Percentiles rank a stretch among this genome's conserved stretches.
Evolutionary conservation across 192 early-diverging fungal genomes (phyloP).

Genomic region (Fimicolochytrium jonesii): DNA sequence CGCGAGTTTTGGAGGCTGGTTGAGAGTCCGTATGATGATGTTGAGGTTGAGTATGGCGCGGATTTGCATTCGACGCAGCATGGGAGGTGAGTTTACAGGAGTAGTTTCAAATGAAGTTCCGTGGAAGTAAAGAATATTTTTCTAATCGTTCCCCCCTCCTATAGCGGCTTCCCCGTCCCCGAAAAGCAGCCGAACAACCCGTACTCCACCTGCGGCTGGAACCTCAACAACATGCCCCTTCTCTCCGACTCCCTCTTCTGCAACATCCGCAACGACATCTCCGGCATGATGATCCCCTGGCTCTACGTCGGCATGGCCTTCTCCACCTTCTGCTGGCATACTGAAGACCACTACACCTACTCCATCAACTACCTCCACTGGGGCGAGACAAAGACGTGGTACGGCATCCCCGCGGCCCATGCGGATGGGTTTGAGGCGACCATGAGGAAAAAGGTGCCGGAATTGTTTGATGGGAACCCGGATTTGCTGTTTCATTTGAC

Average conservation of each 20-base stretch:
- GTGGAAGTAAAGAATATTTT: too few species aligned
- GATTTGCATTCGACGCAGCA: constrained; percentile 87
- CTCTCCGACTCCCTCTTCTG: constrained; percentile 78
- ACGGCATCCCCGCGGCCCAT: constrained; percentile 80
- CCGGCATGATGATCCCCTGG: constrained; percentile 98
- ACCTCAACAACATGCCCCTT: constrained; percentile 83
- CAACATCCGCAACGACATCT: constrained; percentile 87
- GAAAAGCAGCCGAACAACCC: constrained; percentile 61
- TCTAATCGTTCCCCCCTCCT: too few species aligned
- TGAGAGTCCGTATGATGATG: constrained; percentile 77
- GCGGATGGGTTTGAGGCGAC: constrained; percentile 79
- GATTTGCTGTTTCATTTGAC: constrained; percentile 92
- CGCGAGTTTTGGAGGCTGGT: constrained; percentile 92
- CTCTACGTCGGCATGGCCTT: constrained; percentile 95
- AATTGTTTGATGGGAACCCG: constrained; percentile 85
- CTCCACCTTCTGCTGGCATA: constrained; percentile 97
- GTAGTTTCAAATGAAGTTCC: too few species aligned
- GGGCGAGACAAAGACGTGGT: constrained; percentile 98
- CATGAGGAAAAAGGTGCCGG: constrained; percentile 75
- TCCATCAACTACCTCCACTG: constrained; percentile 93
- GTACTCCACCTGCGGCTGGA: constrained; percentile 75
- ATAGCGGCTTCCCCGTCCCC: constrained; percentile 78
- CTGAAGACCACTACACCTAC: constrained; percentile 95
- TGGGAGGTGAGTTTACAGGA: constrained; percentile 70
- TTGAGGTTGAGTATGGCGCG: constrained; percentile 95